phyloP scores from a whole-genome alignment of 2,329 filamentous ascomycete genomes.

The Fusarium euwallaceae region DNA sequence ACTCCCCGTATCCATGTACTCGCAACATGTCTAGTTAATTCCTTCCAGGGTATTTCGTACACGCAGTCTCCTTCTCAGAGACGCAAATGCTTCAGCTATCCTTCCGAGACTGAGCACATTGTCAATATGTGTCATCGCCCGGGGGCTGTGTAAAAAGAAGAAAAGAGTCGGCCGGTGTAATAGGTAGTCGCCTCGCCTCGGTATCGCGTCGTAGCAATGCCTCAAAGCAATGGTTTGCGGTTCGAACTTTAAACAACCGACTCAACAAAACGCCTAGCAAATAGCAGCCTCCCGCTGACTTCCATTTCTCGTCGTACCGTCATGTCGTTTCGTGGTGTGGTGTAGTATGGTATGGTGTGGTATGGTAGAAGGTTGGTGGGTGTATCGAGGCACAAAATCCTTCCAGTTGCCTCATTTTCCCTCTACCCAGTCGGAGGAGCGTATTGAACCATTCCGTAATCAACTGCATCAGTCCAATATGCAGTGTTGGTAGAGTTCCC shows the following conservation, averaged over 20 bases:
- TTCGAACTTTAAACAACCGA: constrained; percentile 35
- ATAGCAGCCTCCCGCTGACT: constrained; percentile 35
- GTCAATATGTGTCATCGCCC: constrained; percentile 8
- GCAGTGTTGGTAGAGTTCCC: constrained; percentile 35
- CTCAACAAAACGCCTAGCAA: constrained; percentile 42
- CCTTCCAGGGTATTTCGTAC: constrained; percentile 49
- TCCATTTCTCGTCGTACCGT: constrained; percentile 48
- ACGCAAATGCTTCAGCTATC: constrained; percentile 40
- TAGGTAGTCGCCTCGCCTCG: constrained; percentile 22
- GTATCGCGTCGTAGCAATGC: constrained; percentile 25
- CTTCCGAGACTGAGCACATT: constrained; percentile 18
- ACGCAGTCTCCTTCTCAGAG: constrained; percentile 46
- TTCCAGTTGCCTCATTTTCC: constrained; percentile 10
- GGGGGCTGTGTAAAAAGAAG: constrained; percentile 29
- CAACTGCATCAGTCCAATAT: constrained; percentile 32
- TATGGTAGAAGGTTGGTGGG: constrained; percentile 18
- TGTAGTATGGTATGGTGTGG: constrained; percentile 36
- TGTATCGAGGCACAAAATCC: constrained; percentile 36
- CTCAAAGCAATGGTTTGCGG: constrained; percentile 23
- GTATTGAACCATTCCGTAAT: constrained; percentile 38
- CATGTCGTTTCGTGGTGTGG: constrained; percentile 43
- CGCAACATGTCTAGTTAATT: constrained; percentile 48
- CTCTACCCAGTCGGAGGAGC: constrained; percentile 3
- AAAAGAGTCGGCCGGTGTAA: constrained; percentile 28
- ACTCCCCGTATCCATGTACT: constrained; percentile 46